Evolutionary conservation across 192 early-diverging fungal genomes (phyloP).

Genomic region (Piromyces finnis): DNA sequence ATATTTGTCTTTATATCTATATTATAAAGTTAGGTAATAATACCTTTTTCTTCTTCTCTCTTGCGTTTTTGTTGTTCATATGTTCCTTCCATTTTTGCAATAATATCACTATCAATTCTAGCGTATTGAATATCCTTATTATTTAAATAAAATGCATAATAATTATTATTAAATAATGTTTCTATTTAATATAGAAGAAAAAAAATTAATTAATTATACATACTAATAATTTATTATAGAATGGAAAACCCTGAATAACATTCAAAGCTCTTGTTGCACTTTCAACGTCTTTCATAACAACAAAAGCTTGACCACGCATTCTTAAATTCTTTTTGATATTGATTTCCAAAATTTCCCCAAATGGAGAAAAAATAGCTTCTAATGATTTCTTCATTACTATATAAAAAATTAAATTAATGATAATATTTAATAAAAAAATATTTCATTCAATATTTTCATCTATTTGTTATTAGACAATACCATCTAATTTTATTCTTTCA

Average conservation of each 20-base stretch:
- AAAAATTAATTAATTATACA: no score
- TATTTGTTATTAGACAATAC: no score
- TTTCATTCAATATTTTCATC: no score
- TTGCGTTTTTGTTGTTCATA: constrained; percentile 41
- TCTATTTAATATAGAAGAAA: no score
- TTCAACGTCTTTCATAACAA: constrained; percentile 58
- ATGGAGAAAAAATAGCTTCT: constrained; percentile 59
- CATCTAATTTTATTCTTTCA: constrained; percentile 49
- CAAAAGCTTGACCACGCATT: constrained; percentile 88
- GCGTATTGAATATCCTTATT: constrained; percentile 33
- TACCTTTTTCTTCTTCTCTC: constrained; percentile 40
- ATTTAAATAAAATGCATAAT: background rate
- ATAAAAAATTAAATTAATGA: background rate
- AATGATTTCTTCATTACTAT: constrained; percentile 56
- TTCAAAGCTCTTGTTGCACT: constrained; percentile 54
- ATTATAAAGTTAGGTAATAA: no score
- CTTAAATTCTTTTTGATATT: constrained; percentile 57
- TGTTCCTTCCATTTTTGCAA: constrained; percentile 47
- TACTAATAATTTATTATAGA: constrained; percentile 75
- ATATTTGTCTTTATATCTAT: no score
- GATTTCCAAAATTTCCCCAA: constrained; percentile 69
- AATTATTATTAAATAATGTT: no score
- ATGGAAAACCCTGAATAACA: constrained; percentile 65
- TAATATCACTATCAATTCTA: constrained; percentile 17
- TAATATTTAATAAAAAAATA: no score